A percentile compares a stretch with the other conserved stretches of the same genome.
phyloP scores from a whole-genome alignment of 768 basidiomycete species.

The Heimioporus sp. region DNA sequence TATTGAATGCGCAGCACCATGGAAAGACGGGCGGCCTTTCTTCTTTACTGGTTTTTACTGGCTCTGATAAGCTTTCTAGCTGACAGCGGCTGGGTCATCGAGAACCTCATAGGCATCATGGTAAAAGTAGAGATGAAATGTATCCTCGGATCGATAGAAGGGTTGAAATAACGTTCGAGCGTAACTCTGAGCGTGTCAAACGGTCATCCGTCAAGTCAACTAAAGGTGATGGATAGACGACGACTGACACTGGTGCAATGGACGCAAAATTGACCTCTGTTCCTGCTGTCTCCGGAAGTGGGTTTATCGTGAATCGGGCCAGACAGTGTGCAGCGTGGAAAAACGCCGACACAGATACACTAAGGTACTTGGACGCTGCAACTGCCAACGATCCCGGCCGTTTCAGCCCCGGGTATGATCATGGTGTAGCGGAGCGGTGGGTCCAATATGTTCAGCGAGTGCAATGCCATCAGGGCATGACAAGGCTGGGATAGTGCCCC shows the following conservation, averaged over 20 bases:
- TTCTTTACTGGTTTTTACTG: neutral
- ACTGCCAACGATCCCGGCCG: slow-evolving; percentile 10
- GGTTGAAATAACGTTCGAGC: slow-evolving; percentile 19
- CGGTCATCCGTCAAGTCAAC: no score
- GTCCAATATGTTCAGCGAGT: slow-evolving; percentile 5
- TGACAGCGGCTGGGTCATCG: slow-evolving; percentile 11
- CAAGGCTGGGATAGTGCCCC: neutral
- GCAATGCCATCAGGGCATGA: slow-evolving; percentile 7
- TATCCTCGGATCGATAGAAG: slow-evolving; percentile 15
- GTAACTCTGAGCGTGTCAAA: slow-evolving; percentile 3
- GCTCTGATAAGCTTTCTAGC: neutral
- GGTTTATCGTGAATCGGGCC: slow-evolving; percentile 22
- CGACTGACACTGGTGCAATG: slow-evolving; percentile 9
- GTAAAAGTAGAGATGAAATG: slow-evolving; percentile 16
- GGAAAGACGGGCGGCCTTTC: neutral
- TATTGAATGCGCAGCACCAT: slow-evolving; percentile 14
- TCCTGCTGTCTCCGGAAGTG: neutral
- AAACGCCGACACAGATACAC: slow-evolving; percentile 14
- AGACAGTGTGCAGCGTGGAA: slow-evolving; percentile 23
- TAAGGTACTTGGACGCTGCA: slow-evolving; percentile 6
- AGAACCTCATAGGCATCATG: slow-evolving; percentile 15
- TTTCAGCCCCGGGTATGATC: slow-evolving; percentile 3
- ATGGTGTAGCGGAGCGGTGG: slow-evolving; percentile 3
- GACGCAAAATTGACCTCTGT: slow-evolving; percentile 19
- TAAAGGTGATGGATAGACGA: no score